Conservation (phyloP, 2,329 filamentous ascomycete genomes). For the Fusarium proliferatum region DNA sequence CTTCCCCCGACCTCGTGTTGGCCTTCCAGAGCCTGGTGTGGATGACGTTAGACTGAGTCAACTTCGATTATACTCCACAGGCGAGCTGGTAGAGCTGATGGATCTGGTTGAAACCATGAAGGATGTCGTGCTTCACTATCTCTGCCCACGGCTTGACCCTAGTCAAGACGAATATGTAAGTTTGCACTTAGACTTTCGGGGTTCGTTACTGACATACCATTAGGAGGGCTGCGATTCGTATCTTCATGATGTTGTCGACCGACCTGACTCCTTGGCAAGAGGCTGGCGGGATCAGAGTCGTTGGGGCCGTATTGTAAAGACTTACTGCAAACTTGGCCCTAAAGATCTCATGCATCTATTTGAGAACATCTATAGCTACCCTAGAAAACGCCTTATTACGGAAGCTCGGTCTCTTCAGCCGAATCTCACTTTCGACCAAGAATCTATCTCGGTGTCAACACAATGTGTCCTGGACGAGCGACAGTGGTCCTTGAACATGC, state of each 20-base stretch:
- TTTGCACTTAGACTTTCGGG: neutral
- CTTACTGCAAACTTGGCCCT: slow-evolving; percentile 62
- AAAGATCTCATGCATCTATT: slow-evolving; percentile 62
- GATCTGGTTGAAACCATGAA: slow-evolving; percentile 59
- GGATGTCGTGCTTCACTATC: slow-evolving; percentile 57
- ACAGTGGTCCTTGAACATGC: slow-evolving; percentile 47
- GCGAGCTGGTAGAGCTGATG: slow-evolving; percentile 57
- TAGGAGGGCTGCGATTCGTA: slow-evolving; percentile 39
- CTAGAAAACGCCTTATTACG: slow-evolving; percentile 57
- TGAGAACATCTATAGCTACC: slow-evolving; percentile 58
- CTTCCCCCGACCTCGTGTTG: slow-evolving; percentile 51
- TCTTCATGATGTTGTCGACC: slow-evolving; percentile 40
- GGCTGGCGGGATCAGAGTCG: slow-evolving; percentile 52
- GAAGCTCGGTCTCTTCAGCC: slow-evolving; percentile 55
- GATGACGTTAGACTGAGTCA: slow-evolving; percentile 56
- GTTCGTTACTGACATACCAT: neutral
- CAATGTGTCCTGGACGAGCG: slow-evolving; percentile 54
- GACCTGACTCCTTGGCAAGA: slow-evolving; percentile 48
- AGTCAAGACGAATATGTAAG: slow-evolving; percentile 50
- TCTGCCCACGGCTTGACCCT: slow-evolving; percentile 59
- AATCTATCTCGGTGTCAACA: slow-evolving; percentile 56
- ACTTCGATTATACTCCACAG: slow-evolving; percentile 57
- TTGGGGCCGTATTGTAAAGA: slow-evolving; percentile 56
- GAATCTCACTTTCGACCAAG: slow-evolving; percentile 58
- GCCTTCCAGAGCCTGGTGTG: slow-evolving; percentile 53